These are phyloP conservation scores for Solanum habrochaites DNA, from an alignment of 257 asterid species.

Conservation along the genomic window DNA sequence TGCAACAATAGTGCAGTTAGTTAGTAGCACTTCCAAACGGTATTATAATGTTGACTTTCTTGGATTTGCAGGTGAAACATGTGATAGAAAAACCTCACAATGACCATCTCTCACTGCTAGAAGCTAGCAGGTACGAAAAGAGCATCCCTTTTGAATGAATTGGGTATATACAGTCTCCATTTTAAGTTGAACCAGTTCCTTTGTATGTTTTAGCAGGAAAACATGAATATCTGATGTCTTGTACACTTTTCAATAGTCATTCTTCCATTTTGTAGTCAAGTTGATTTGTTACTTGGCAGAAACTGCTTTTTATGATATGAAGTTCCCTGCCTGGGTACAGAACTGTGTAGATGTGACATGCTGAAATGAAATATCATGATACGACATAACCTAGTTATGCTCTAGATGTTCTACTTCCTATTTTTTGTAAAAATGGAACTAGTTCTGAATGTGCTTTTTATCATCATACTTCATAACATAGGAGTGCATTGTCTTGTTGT, in stretches of 20 bases:
- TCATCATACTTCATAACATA: not conserved
- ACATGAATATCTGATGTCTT: not conserved
- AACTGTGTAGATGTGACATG: not conserved
- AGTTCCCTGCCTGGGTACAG: not conserved
- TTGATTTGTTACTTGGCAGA: not conserved
- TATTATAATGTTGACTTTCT: not conserved
- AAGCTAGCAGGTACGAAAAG: slow-evolving; percentile 83
- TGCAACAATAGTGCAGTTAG: not conserved
- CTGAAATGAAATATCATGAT: not conserved
- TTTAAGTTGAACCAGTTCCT: not conserved
- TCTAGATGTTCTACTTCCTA: not conserved
- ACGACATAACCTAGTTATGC: not conserved
- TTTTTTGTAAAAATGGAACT: not conserved
- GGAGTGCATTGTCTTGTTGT: not conserved
- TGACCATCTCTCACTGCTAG: slow-evolving; percentile 93
- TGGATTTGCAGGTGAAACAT: slow-evolving; percentile 59
- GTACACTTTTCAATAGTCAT: not conserved
- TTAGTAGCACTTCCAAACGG: not conserved
- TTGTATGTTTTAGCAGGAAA: not conserved
- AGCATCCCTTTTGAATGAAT: not conserved
- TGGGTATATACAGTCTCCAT: not conserved
- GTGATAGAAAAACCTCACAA: slow-evolving; percentile 94
- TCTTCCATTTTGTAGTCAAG: not conserved
- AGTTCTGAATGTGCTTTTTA: not conserved
- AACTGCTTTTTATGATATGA: not conserved